Evolutionary conservation across 2,329 filamentous ascomycete genomes (phyloP), one percentile per base, ranked within the genome.

Genomic region (Onygenales sp.): DNA sequence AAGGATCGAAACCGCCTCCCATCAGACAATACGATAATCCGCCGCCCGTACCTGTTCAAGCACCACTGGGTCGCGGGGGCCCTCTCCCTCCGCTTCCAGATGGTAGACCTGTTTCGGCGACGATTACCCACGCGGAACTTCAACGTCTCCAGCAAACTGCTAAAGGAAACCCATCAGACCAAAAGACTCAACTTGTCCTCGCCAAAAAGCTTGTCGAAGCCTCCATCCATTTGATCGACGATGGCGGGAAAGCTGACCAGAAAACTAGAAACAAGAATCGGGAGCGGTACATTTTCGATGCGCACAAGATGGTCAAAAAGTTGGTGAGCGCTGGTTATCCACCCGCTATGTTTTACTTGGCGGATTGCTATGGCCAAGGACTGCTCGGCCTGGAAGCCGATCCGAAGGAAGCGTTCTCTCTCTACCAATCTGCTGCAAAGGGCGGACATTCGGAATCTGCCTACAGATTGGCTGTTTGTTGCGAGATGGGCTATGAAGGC

Each of bases 361-460:
- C 92, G 17, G 93, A 97, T 67, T 89, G 87, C 65, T 85, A 93
- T 61, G 92, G 93, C 2, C 84, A 86, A 58, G 91, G 92, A 4
- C 72, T 82, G 7, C 80, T 97, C 21, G 89, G 91, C 4, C 73
- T 88, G 10, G 85, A 92, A 61, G 78, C 83, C 0, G 92, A 97
- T 62, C 82, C 87, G 51, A 95, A 94, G 64, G 91, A 97, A 72
- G 93, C 93, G 0, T 98, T 96, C 67, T 85, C 83, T 2, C 76
- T 97, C 8, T 98, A 98, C 63, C 91, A 96, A 69, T 90, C 89
- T 8, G 90, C 92, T 2, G 93, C 93, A 0, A 98, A 97, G 72
- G 73, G 85, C 10, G 88, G 88, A 1, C 90, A 98, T 67, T 80
- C 87, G 2, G 85, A 87, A 52, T 88, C 89, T 32, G 93, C 93